phyloP scores from a whole-genome alignment of 1,284 basidiomycete species.

The Boletus mariae region DNA sequence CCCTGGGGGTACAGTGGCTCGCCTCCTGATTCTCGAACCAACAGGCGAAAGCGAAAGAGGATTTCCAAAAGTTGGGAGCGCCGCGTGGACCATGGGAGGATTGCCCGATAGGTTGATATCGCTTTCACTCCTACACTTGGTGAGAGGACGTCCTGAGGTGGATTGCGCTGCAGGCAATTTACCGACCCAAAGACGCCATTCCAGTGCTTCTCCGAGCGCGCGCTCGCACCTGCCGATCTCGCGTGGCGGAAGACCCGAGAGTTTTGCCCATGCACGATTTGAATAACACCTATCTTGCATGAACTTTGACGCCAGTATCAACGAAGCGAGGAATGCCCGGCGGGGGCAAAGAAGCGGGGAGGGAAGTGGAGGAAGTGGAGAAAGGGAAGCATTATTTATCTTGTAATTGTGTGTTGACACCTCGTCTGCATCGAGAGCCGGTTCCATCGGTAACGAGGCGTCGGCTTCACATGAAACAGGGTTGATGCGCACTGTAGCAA shows the following conservation, averaged over 20 bases:
- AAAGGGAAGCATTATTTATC: constrained; percentile 24
- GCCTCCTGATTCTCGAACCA: constrained; percentile 24
- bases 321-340: constrained; percentile 81
- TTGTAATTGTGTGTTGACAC: constrained; percentile 18
- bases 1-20: constrained; percentile 22
- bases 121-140: constrained; percentile 29
- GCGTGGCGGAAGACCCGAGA: constrained; percentile 71
- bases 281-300: constrained; percentile 91
- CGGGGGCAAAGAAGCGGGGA: constrained; percentile 84
- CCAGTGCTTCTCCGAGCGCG: constrained; percentile 72
- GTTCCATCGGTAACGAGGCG: constrained; percentile 8
- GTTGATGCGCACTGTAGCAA: constrained; percentile 41
- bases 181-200: constrained; percentile 83
- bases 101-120: constrained; percentile 16
- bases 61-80: not conserved
- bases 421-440: constrained; percentile 16
- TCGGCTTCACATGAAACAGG: constrained; percentile 7
- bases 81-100: not conserved
- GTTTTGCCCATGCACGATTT: constrained; percentile 88
- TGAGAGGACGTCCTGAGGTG: constrained; percentile 24
- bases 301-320: constrained; percentile 90
- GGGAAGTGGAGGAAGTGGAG: constrained; percentile 51
- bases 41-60: constrained; percentile 3
- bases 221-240: constrained; percentile 81
- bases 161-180: constrained; percentile 44